Conservation (phyloP, 2,329 filamentous ascomycete species). For the Cercospora nicotianae region DNA sequence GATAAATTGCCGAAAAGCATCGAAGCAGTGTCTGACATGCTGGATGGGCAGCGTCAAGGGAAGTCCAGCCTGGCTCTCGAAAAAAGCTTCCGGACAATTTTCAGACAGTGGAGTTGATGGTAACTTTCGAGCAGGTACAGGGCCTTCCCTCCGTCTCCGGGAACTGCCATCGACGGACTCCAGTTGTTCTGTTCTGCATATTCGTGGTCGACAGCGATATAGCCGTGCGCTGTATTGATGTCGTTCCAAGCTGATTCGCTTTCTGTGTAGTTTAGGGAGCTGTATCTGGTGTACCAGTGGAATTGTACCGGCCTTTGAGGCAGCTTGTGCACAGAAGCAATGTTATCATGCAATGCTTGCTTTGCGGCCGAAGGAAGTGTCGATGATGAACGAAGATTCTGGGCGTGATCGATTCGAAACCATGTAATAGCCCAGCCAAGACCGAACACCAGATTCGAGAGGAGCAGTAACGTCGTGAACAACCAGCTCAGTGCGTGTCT, state of each 20-base stretch:
- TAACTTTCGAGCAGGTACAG: conserved; percentile 25
- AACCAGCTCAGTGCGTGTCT: neutral
- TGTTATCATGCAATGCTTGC: neutral
- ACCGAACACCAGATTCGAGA: conserved; percentile 8
- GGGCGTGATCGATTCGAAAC: neutral
- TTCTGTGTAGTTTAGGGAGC: conserved; percentile 15
- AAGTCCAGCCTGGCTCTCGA: conserved; percentile 8
- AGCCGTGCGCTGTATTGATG: conserved; percentile 21
- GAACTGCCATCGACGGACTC: conserved; percentile 17
- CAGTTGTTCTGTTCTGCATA: conserved; percentile 12
- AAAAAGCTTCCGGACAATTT: conserved; percentile 16
- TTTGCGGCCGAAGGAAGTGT: neutral
- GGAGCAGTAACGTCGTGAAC: neutral
- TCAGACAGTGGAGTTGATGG: conserved; percentile 25
- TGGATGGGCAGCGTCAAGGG: conserved; percentile 17
- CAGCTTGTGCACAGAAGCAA: conserved; percentile 1
- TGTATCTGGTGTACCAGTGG: conserved; percentile 22
- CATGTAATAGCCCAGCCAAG: conserved; percentile 2
- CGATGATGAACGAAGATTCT: neutral
- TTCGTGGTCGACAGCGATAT: conserved; percentile 17
- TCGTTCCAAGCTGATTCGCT: conserved; percentile 17
- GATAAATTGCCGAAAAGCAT: conserved; percentile 24
- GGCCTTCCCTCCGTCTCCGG: conserved; percentile 6
- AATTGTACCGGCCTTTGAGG: conserved; percentile 11
- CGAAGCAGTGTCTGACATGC: conserved; percentile 24